Conservation (phyloP, 2,329 filamentous ascomycete species). For the Rutstroemia sp. region DNA sequence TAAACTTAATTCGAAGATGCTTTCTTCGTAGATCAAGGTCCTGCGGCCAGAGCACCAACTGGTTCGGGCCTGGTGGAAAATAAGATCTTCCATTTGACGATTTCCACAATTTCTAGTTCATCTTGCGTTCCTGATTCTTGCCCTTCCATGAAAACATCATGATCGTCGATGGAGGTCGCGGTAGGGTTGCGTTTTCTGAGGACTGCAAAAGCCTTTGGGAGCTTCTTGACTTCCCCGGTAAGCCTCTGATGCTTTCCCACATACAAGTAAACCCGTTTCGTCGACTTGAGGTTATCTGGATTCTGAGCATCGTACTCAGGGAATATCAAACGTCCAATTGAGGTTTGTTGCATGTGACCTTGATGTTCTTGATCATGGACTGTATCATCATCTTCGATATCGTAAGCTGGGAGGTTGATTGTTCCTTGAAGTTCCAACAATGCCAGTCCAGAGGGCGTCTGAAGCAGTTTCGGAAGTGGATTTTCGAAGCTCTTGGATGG, state of each 20-base stretch:
- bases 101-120: slow-evolving; percentile 71
- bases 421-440: slow-evolving; percentile 89
- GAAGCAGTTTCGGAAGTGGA: slow-evolving; percentile 73
- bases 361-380: neutral
- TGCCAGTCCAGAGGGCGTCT: slow-evolving; percentile 83
- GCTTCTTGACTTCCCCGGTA: slow-evolving; percentile 82
- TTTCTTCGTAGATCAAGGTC: neutral
- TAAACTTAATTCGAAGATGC: too few species aligned
- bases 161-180: slow-evolving; percentile 11
- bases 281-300: slow-evolving; percentile 62
- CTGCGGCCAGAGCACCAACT: slow-evolving; percentile 41
- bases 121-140: slow-evolving; percentile 74
- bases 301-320: slow-evolving; percentile 60
- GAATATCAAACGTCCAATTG: slow-evolving; percentile 69
- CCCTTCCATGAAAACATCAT: slow-evolving; percentile 24
- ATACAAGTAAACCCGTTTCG: slow-evolving; percentile 83
- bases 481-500: slow-evolving; percentile 8
- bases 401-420: slow-evolving; percentile 62
- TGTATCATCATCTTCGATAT: slow-evolving; percentile 25
- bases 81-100: slow-evolving; percentile 79
- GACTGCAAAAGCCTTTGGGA: slow-evolving; percentile 72
- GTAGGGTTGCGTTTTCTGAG: slow-evolving; percentile 46
- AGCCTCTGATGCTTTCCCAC: slow-evolving; percentile 84
- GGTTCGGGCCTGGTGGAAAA: slow-evolving; percentile 84
- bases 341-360: slow-evolving; percentile 33